phyloP scores from a whole-genome alignment of 192 early-diverging fungal genomes.

The Podila epigama region DNA sequence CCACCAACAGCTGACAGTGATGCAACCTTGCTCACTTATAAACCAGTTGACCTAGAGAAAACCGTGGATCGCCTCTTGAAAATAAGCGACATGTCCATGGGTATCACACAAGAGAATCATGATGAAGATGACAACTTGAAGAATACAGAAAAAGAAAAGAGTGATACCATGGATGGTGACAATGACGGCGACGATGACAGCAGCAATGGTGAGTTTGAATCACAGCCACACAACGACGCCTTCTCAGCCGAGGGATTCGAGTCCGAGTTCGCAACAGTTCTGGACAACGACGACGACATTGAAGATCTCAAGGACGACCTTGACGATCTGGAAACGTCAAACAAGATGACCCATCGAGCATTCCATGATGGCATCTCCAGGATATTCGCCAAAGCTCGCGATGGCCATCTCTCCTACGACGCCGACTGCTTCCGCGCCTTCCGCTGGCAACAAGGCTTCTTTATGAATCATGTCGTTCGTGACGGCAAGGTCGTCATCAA shows the following conservation, averaged over 20 bases:
- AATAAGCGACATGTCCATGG: background rate
- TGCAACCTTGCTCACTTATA: constrained; percentile 13
- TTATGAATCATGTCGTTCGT: constrained; percentile 31
- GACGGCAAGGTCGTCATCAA: constrained; percentile 24
- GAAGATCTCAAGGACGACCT: background rate
- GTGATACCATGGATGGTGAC: background rate
- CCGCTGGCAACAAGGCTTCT: constrained; percentile 20
- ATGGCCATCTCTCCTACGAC: constrained; percentile 39
- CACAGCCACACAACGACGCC: background rate
- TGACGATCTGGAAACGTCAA: too few relatives aligned
- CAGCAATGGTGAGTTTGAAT: background rate
- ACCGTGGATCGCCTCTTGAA: constrained; percentile 6
- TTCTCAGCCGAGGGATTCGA: background rate
- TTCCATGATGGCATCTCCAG: constrained; percentile 22
- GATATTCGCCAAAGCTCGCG: constrained; percentile 21
- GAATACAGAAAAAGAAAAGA: background rate
- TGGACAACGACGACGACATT: background rate
- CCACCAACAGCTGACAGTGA: background rate
- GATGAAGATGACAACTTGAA: background rate
- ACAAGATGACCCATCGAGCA: constrained; percentile 22
- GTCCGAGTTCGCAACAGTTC: background rate
- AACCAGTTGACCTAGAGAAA: constrained; percentile 6
- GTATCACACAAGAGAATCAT: background rate
- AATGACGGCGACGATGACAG: background rate
- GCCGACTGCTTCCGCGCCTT: constrained; percentile 35